These are phyloP conservation scores for Ottelia alismoides DNA, from an alignment of 106 monocot species.

Conservation along the genomic window DNA sequence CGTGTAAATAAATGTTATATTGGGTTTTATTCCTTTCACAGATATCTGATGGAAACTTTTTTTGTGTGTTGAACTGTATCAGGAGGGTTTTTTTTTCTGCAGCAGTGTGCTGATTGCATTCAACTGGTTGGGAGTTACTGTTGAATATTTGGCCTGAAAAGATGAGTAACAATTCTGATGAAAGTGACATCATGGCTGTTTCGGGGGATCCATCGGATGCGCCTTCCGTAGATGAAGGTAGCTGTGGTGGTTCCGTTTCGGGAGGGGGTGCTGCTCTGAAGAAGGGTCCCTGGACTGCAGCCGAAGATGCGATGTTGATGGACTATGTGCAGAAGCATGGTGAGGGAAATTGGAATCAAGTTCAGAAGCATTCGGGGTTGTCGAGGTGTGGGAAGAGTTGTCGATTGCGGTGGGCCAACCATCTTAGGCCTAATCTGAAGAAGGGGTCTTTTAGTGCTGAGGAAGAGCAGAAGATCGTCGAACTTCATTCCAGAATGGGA, in stretches of 20 bases:
- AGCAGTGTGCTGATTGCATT: too few relatives aligned
- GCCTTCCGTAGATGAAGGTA: constrained; percentile 19
- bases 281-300: constrained; percentile 9
- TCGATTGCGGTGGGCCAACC: constrained; percentile 3
- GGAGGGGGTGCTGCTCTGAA: constrained; percentile 4
- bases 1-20: too few relatives aligned
- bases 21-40: too few relatives aligned
- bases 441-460: constrained; percentile 4
- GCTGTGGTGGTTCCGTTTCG: constrained; percentile 18
- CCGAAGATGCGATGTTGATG: constrained; percentile 1
- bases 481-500: neutral
- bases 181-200: constrained; percentile 9
- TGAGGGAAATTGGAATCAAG: constrained; percentile 2
- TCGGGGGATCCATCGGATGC: constrained; percentile 14
- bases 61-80: too few relatives aligned
- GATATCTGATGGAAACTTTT: too few relatives aligned
- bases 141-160: too few relatives aligned
- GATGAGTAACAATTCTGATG: constrained; percentile 15
- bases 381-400: constrained; percentile 2
- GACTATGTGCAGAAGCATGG: constrained; percentile 4
- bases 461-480: constrained; percentile 1
- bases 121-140: too few relatives aligned
- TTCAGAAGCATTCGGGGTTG: constrained; percentile 1
- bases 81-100: too few relatives aligned
- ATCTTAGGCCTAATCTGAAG: too few relatives aligned